phyloP scores from a whole-genome alignment of 495 filamentous ascomycete species.

The Lichenothelia convexa region DNA sequence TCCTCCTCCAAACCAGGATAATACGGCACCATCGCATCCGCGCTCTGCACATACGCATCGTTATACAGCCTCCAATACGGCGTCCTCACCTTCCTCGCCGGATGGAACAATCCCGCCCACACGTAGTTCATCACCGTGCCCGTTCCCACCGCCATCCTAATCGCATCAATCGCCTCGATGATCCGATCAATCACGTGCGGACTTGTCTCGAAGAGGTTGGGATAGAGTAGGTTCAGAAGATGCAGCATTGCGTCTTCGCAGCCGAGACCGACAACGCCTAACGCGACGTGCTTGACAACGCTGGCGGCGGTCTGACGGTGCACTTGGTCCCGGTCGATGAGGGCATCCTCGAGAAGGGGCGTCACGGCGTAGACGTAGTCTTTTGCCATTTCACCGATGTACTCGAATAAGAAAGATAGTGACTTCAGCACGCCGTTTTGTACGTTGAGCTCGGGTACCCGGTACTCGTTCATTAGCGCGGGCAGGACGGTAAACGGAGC shows the following conservation, averaged over 20 bases:
- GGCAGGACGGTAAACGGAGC: conserved; percentile 98
- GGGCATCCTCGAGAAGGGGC: conserved; percentile 89
- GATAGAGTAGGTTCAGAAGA: conserved; percentile 85
- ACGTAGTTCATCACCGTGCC: conserved; percentile 91
- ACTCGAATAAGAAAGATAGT: conserved; percentile 93
- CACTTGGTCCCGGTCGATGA: conserved; percentile 96
- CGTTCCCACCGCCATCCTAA: conserved; percentile 81
- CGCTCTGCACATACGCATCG: conserved; percentile 84
- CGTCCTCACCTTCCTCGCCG: conserved; percentile 76
- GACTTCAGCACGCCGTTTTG: conserved; percentile 98
- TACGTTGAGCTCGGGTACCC: conserved; percentile 94
- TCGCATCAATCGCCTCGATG: conserved; percentile 91
- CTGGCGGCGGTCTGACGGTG: conserved; percentile 92
- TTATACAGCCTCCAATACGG: conserved; percentile 96
- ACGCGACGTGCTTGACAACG: conserved; percentile 92
- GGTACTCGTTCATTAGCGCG: conserved; percentile 98
- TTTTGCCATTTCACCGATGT: conserved; percentile 99
- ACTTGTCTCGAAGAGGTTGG: conserved; percentile 94
- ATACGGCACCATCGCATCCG: conserved; percentile 90
- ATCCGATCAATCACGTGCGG: conserved; percentile 98
- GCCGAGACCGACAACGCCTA: conserved; percentile 91
- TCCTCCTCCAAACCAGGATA: conserved; percentile 74
- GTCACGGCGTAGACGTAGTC: conserved; percentile 98
- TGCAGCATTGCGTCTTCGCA: conserved; percentile 98
- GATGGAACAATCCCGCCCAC: conserved; percentile 94